A percentile compares a stretch with the other conserved stretches of the same genome.
Conservation (phyloP, 257 asterid species). For the Catharanthus roseus region DNA sequence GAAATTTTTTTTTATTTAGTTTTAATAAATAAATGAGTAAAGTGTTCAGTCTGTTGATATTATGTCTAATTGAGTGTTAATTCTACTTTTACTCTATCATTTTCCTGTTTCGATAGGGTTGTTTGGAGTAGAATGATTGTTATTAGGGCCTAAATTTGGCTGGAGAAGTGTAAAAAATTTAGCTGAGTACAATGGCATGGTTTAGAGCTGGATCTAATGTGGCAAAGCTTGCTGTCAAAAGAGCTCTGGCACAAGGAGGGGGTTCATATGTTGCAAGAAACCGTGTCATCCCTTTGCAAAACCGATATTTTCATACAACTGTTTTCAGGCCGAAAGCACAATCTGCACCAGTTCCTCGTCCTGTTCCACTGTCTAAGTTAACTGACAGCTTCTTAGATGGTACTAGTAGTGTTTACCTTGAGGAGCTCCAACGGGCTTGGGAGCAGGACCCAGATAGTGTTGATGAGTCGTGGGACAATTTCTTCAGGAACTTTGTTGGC, state of each 20-base stretch:
- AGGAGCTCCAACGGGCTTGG: conserved; percentile 98
- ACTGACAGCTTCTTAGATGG: conserved; percentile 96
- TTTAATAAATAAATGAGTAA: background rate
- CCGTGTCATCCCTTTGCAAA: conserved; percentile 32
- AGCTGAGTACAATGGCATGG: conserved; percentile 61
- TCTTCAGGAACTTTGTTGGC: conserved; percentile 90
- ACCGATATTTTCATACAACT: conserved; percentile 55
- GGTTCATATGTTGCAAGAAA: conserved; percentile 41
- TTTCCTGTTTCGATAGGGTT: conserved; percentile 1
- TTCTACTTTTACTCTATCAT: background rate
- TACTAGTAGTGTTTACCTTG: conserved; percentile 93
- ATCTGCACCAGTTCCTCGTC: conserved; percentile 77
- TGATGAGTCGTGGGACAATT: conserved; percentile 97
- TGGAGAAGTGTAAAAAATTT: conserved; percentile 9
- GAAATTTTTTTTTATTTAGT: background rate
- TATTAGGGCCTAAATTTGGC: conserved; percentile 15
- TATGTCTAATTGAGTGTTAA: background rate
- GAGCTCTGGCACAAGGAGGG: conserved; percentile 48
- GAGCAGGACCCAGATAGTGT: conserved; percentile 92
- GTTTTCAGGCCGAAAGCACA: conserved; percentile 59
- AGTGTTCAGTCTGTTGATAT: background rate
- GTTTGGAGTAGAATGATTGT: background rate
- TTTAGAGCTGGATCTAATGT: conserved; percentile 73
- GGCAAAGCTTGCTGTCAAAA: conserved; percentile 70
- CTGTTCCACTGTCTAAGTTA: conserved; percentile 88